Evolutionary conservation across 2,329 filamentous ascomycete genomes (phyloP), one percentile per base, ranked within the genome.

Genomic region (Phialocephala sp.): DNA sequence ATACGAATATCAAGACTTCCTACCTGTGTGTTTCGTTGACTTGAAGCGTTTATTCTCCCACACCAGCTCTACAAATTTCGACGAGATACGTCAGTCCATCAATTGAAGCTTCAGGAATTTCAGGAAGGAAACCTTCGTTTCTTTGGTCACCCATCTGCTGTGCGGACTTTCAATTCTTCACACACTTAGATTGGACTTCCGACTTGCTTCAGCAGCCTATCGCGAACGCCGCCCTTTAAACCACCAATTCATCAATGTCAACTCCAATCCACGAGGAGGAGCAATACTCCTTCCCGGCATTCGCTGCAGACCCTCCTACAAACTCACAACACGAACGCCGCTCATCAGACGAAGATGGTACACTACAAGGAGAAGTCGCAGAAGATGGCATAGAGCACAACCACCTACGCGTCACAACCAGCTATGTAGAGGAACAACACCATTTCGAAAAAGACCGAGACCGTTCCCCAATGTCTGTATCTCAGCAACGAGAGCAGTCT

Each of bases 401-500:
- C 52, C 81, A 82, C 65, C 76, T 87, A 47, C 81, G 80, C 9
- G 79, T 85, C 24, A 77, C 83, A 20, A 83, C 82, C 4, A 80
- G 78, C 63, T 76, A 80, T 75, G 61, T 72, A 59, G 50, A 74
- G 74, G 72, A 72, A 54, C 68, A 68, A n/a, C 74, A 77, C 39
- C 59, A 70, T 32, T 35, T 68, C 24, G 66, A 60, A 35, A 71
- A 15, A 65, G 75, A 66, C 72, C 70, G 57, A 27, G 65, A 60
- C 22, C 54, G 56, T 14, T 73, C 71, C 1, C 72, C 75, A 4
- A 66, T 73, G 47, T 89, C 87, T 0, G 83, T 85, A 1, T 86
- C 86, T 0, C 81, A 83, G 65, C 81, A 80, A 18, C 82, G 88
- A 45, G 88, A 90, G 75, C 81, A 88, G 72, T 83, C 85, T 6